Evolutionary conservation across 495 filamentous ascomycete genomes (phyloP).

Genomic region (Aspergillus mulundensis): DNA sequence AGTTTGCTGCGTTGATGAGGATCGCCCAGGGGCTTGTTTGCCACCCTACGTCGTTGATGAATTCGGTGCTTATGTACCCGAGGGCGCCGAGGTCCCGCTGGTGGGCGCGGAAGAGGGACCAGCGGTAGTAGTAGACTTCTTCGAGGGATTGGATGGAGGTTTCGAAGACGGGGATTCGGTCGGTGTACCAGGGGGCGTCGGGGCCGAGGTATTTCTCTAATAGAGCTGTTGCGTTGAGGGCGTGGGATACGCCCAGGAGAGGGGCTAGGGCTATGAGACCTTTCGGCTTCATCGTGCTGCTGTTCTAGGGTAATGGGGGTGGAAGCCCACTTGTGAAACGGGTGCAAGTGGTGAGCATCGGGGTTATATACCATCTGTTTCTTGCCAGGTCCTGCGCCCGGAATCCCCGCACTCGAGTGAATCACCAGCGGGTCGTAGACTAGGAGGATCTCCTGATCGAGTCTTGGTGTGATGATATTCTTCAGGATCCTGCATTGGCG

Average conservation of each 20-base stretch:
- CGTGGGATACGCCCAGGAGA: background rate
- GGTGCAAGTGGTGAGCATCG: too few relatives aligned
- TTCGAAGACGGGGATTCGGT: constrained; percentile 21
- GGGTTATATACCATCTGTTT: too few relatives aligned
- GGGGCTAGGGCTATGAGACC: background rate
- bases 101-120: constrained; percentile 29
- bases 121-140: constrained; percentile 34
- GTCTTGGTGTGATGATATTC: background rate
- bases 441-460: background rate
- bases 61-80: constrained; percentile 30
- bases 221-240: constrained; percentile 6
- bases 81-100: constrained; percentile 26
- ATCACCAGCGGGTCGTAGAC: too few relatives aligned
- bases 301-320: background rate
- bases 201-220: constrained; percentile 17
- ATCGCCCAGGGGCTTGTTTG: constrained; percentile 19
- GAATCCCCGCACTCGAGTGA: too few relatives aligned
- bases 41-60: constrained; percentile 29
- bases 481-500: background rate
- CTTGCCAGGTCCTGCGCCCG: too few relatives aligned
- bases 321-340: too few relatives aligned
- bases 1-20: constrained; percentile 25
- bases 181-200: constrained; percentile 18
- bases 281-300: background rate
- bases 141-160: constrained; percentile 17